Evolutionary conservation across 345 rosid genomes (phyloP).

Genomic region (Balakata baccata): DNA sequence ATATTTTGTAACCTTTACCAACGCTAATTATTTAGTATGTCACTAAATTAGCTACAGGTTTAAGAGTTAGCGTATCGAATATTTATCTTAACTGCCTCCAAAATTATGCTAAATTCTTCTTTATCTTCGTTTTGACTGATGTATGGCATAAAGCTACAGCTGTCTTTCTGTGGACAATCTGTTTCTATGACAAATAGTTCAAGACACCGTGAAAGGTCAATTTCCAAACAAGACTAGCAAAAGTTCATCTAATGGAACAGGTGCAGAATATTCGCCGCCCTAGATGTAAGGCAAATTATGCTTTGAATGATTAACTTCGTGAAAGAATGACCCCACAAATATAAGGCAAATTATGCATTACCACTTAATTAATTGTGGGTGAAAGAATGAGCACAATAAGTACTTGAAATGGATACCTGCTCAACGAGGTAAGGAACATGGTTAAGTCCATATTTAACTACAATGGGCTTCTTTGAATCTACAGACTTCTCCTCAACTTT

Average conservation of each 20-base stretch:
- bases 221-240: background rate
- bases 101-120: constrained; percentile 64
- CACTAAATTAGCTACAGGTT: too few relatives aligned
- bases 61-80: too few relatives aligned
- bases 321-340: background rate
- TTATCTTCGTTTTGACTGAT: constrained; percentile 69
- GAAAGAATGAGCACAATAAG: background rate
- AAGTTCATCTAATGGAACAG: background rate
- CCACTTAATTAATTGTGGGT: too few relatives aligned
- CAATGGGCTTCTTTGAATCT: constrained; percentile 63
- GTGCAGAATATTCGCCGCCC: constrained; percentile 40
- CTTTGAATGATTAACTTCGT: background rate
- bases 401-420: constrained; percentile 34
- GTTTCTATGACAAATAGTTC: background rate
- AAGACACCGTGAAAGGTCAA: background rate
- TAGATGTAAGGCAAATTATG: background rate
- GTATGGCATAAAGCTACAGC: constrained; percentile 70
- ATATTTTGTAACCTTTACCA: too few relatives aligned
- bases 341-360: background rate
- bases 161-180: constrained; percentile 78
- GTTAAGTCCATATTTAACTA: constrained; percentile 69
- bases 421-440: constrained; percentile 71
- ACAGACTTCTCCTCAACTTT: constrained; percentile 58
- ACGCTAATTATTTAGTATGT: too few relatives aligned
- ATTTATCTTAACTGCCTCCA: constrained; percentile 73